Percentiles rank a stretch among this genome's conserved stretches.
Evolutionary conservation across 2,329 filamentous ascomycete genomes (phyloP).

Genomic region (Aureobasidium sp.): DNA sequence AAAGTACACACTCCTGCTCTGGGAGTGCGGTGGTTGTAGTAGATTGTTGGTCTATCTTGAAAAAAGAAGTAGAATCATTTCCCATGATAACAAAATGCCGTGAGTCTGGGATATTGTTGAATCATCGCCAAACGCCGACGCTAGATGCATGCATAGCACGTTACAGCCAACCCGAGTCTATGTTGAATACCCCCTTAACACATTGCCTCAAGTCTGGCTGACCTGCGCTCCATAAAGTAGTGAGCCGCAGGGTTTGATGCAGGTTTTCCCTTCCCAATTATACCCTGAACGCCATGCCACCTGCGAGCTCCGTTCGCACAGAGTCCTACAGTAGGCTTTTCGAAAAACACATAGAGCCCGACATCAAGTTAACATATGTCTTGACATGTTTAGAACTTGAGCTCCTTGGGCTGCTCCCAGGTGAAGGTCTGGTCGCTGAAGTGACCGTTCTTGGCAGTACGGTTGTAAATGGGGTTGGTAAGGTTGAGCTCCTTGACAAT

Average conservation of each 20-base stretch:
- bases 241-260: slow-evolving; percentile 14
- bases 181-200: slow-evolving; percentile 20
- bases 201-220: slow-evolving; percentile 16
- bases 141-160: slow-evolving; percentile 18
- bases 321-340: slow-evolving; percentile 4
- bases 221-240: slow-evolving; percentile 6
- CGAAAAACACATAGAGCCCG: background rate
- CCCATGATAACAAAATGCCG: slow-evolving; percentile 11
- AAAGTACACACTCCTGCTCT: background rate
- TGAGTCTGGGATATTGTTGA: slow-evolving; percentile 20
- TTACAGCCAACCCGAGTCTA: slow-evolving; percentile 17
- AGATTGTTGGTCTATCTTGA: slow-evolving; percentile 12
- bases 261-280: background rate
- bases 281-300: slow-evolving; percentile 1
- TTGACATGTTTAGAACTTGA: slow-evolving; percentile 65
- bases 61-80: slow-evolving; percentile 13
- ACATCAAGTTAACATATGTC: slow-evolving; percentile 9
- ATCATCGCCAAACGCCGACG: slow-evolving; percentile 21
- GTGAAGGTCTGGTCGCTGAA: slow-evolving; percentile 97
- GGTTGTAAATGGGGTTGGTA: slow-evolving; percentile 89
- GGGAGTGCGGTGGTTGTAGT: background rate
- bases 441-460: slow-evolving; percentile 99
- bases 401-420: slow-evolving; percentile 96
- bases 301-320: background rate
- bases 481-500: slow-evolving; percentile 97